Base-by-base conservation (phyloP, 73 alveolate species). In the Blepharisma stoltei region DNA sequence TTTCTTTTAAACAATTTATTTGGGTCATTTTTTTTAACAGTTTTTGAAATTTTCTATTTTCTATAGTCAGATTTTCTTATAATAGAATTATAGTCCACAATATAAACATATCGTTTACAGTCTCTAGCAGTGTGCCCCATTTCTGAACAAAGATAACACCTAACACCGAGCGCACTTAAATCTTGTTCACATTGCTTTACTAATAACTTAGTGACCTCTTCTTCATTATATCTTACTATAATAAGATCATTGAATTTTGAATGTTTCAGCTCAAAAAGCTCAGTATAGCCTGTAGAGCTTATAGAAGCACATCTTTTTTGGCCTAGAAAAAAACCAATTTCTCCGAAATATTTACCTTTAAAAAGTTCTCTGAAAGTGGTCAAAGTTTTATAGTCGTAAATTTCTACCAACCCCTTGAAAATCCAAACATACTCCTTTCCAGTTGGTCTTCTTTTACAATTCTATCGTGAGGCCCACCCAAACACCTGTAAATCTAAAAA, bases 401-500 rank as follows among this genome's bases (percentile, higher is more conserved):
- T 60, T 11, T 20, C 49, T 11, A 60, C 49, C 2, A 71, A 60
- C 14, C 76, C 76, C 0, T 60, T 25, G 2, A 25, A 11, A 37
- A 60, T 60, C 18, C 14, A 60, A 37, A 60, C 0, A 60, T 60
- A 37, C 18, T 11, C 37, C 49, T 25, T 25, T 14, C 41, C 21
- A 21, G 14, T 37, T 60, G 38, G 1, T 21, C 76, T 37, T 60
- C 76, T 60, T 21, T 11, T 25, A 4, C 14, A 9, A 60, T 14
- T 0, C 0, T 21, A 37, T 60, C 76, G 14, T 27, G 38, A 21
- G 14, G 14, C 4, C 55, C n/a, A n/a, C n/a, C n/a, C 37, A 27
- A n/a, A 60, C 21, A 76, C 86, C 81, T 86, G 66, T 20, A 52
- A 0, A 11, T 52, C 23, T 20, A 52, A 14, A 52, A 52, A 52